These are phyloP conservation scores for Platanus orientalis DNA, from an alignment of 164 flowering plant genomes.

Conservation along the genomic window DNA sequence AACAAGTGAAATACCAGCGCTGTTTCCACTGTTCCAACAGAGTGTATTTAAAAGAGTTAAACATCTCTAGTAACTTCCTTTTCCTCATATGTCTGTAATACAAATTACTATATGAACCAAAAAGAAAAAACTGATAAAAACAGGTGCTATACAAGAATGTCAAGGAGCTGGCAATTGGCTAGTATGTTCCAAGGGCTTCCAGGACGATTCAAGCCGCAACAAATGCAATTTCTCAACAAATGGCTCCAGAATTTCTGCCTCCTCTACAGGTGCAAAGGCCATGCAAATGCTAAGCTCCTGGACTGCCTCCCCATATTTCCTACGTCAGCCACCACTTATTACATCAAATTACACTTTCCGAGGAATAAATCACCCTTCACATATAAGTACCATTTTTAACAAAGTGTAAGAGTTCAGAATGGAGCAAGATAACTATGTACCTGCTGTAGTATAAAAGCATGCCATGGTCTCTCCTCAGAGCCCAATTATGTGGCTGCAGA, in stretches of 20 bases:
- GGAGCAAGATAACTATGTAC: slow-evolving; percentile 16
- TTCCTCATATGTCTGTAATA: too few species aligned
- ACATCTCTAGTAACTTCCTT: too few species aligned
- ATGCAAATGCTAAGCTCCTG: slow-evolving; percentile 81
- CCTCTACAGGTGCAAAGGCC: slow-evolving; percentile 80
- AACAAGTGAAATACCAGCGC: too few species aligned
- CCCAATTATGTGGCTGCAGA: slow-evolving; percentile 76
- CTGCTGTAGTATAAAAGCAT: slow-evolving; percentile 61
- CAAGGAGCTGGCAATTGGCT: slow-evolving; percentile 38
- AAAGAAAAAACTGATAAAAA: too few species aligned
- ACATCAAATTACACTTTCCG: too few species aligned
- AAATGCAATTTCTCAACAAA: slow-evolving; percentile 73
- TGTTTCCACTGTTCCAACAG: too few species aligned
- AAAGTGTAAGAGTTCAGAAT: neutral
- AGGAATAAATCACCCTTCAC: neutral
- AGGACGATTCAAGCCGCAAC: slow-evolving; percentile 55
- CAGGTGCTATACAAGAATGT: slow-evolving; percentile 11
- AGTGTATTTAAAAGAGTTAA: too few species aligned
- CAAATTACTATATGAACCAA: too few species aligned
- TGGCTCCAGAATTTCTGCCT: slow-evolving; percentile 55
- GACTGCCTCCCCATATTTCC: slow-evolving; percentile 57
- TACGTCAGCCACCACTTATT: slow-evolving; percentile 13
- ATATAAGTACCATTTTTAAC: neutral
- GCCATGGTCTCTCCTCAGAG: slow-evolving; percentile 71
- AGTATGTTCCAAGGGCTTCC: slow-evolving; percentile 45